These are phyloP conservation scores for Beta vulgaris DNA, from an alignment of 148 eudicot genomes.

Conservation along the genomic window DNA sequence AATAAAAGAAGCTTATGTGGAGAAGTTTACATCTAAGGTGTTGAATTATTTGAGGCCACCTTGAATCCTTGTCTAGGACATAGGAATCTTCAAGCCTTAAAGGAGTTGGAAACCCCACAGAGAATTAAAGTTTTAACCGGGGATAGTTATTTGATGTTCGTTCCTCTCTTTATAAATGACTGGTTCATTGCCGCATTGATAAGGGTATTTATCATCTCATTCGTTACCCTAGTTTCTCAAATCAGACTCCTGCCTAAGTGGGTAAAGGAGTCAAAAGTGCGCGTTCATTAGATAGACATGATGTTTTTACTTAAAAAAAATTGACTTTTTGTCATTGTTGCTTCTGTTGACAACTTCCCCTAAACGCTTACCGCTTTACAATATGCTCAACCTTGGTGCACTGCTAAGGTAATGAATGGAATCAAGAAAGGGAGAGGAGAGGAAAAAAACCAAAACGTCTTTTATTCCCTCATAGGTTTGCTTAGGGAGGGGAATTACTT, in stretches of 20 bases:
- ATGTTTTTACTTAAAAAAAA: background rate
- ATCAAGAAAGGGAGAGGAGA: too few species aligned
- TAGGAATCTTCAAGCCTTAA: background rate
- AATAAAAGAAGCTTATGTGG: too few species aligned
- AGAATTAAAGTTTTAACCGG: too few species aligned
- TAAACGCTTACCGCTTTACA: background rate
- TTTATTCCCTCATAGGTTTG: too few species aligned
- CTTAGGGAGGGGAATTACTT: too few species aligned
- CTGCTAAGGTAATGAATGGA: too few species aligned
- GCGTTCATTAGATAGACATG: background rate
- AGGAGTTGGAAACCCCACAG: background rate
- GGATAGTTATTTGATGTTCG: background rate
- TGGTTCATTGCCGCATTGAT: background rate
- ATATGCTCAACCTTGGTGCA: too few species aligned
- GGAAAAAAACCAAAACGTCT: too few species aligned
- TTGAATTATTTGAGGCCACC: background rate
- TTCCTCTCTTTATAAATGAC: background rate
- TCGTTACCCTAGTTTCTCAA: background rate
- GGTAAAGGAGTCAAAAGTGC: background rate
- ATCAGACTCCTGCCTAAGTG: background rate
- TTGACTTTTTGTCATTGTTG: background rate
- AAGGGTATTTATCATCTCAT: background rate
- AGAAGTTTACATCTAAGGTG: too few species aligned
- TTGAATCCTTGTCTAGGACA: background rate
- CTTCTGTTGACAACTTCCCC: background rate